Evolutionary conservation across 306 rosid species (phyloP).

Genomic region (Heteromeles arbutifolia): DNA sequence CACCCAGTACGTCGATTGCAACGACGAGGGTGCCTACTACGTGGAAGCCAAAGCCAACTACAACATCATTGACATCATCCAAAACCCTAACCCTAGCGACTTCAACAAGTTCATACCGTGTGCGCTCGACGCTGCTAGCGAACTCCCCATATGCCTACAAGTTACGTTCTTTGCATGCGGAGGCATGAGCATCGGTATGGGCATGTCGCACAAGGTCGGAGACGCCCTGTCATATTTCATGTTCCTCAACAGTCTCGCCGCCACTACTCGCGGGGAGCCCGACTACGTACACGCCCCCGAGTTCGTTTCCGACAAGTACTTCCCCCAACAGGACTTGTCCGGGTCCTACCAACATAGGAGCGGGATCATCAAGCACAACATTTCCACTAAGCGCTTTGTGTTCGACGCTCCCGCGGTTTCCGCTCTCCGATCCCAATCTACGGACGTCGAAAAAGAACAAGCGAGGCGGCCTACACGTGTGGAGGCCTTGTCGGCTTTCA

Average conservation of each 20-base stretch:
- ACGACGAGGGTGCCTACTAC: constrained; percentile 16
- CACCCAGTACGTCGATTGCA: constrained; percentile 10
- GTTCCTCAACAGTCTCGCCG: constrained; percentile 10
- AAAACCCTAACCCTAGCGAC: constrained; percentile 5
- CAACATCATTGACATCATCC: background rate
- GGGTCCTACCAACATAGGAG: background rate
- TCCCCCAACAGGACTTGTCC: constrained; percentile 24
- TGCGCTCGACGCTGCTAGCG: background rate
- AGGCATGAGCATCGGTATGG: constrained; percentile 2
- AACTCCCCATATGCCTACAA: constrained; percentile 10
- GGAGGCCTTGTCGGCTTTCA: constrained; percentile 38
- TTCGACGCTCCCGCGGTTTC: constrained; percentile 8
- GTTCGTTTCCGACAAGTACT: constrained; percentile 19
- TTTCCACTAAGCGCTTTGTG: constrained; percentile 17
- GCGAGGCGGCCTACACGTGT: constrained; percentile 25
- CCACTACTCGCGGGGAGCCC: constrained; percentile 2
- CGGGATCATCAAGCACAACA: constrained; percentile 10
- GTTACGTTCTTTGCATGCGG: constrained; percentile 2
- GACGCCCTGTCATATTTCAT: constrained; percentile 5
- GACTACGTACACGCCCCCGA: background rate
- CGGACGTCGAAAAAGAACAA: background rate
- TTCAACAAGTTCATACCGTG: constrained; percentile 10
- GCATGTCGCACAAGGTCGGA: constrained; percentile 6
- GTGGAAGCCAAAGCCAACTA: constrained; percentile 10
- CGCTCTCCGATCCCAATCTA: constrained; percentile 6